A percentile compares a stretch with the other conserved stretches of the same genome.
Conservation (phyloP, 192 early-diverging fungal species). For the Linnemannia schmuckeri region DNA sequence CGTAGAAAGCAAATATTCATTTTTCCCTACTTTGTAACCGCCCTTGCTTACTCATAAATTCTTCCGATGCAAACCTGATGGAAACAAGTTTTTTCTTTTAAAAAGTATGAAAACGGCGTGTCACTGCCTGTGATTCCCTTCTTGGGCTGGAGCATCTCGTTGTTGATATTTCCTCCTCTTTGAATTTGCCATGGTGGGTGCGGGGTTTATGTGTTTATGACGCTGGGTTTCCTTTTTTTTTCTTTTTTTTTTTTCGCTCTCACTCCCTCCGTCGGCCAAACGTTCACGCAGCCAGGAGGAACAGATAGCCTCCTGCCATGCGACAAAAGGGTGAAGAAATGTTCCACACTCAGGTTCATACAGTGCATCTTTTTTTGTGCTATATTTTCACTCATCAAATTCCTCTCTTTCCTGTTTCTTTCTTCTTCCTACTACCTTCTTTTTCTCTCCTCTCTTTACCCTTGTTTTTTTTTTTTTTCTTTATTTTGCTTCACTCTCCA, state of each 20-base stretch:
- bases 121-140: not conserved
- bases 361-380: too few species aligned
- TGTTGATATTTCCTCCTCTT: not conserved
- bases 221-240: not conserved
- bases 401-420: not conserved
- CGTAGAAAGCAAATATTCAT: too few species aligned
- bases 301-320: not conserved
- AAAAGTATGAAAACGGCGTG: not conserved
- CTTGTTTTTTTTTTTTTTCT: not conserved
- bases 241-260: not conserved
- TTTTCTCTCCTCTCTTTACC: not conserved
- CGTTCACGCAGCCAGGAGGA: not conserved
- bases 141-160: not conserved
- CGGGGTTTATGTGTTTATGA: not conserved
- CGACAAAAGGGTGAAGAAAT: not conserved
- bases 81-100: not conserved
- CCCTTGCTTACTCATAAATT: too few species aligned
- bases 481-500: not conserved
- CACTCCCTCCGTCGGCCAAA: not conserved
- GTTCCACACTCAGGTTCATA: not conserved
- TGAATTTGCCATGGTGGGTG: not conserved
- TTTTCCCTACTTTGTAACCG: too few species aligned
- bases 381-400: too few species aligned
- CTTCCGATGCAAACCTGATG: not conserved
- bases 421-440: constrained; percentile 9